Percentiles rank a stretch among this genome's conserved stretches.
These are phyloP conservation scores for Coemansia sp. DNA, from an alignment of 192 early-diverging fungal genomes.

Conservation along the genomic window DNA sequence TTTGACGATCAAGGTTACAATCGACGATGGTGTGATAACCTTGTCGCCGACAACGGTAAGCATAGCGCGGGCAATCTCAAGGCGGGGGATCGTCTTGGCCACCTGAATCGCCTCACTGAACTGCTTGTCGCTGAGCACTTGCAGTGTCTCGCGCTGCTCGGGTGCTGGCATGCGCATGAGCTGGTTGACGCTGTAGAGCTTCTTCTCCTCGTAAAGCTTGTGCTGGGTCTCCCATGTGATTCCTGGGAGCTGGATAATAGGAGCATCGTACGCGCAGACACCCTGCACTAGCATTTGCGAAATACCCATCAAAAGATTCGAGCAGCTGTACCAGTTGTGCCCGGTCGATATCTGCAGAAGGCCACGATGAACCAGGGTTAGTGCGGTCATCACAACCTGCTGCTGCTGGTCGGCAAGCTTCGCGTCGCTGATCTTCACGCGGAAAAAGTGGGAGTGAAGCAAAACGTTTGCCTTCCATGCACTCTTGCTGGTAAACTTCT, in stretches of 20 bases:
- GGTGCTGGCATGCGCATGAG: conserved; percentile 65
- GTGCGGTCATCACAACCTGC: conserved; percentile 70
- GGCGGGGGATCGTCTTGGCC: conserved; percentile 73
- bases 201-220: conserved; percentile 57
- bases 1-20: conserved; percentile 71
- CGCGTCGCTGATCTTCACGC: conserved; percentile 62
- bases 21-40: conserved; percentile 72
- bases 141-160: conserved; percentile 63
- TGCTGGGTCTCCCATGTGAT: conserved; percentile 68
- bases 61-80: conserved; percentile 73
- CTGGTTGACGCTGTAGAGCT: conserved; percentile 60
- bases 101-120: conserved; percentile 69
- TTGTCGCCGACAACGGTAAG: conserved; percentile 83
- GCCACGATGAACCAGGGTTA: conserved; percentile 75
- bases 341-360: conserved; percentile 85
- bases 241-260: conserved; percentile 84
- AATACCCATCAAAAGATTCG: conserved; percentile 74
- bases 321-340: conserved; percentile 78
- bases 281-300: conserved; percentile 91
- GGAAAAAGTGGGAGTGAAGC: conserved; percentile 80
- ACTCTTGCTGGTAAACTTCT: conserved; percentile 48
- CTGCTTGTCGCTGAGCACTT: conserved; percentile 59
- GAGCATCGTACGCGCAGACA: conserved; percentile 70
- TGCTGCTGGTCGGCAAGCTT: conserved; percentile 57
- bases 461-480: conserved; percentile 72